Evolutionary conservation across 2,329 filamentous ascomycete species (phyloP), one percentile per base, ranked within the genome.

Genomic region (Paecilomyces variotii): DNA sequence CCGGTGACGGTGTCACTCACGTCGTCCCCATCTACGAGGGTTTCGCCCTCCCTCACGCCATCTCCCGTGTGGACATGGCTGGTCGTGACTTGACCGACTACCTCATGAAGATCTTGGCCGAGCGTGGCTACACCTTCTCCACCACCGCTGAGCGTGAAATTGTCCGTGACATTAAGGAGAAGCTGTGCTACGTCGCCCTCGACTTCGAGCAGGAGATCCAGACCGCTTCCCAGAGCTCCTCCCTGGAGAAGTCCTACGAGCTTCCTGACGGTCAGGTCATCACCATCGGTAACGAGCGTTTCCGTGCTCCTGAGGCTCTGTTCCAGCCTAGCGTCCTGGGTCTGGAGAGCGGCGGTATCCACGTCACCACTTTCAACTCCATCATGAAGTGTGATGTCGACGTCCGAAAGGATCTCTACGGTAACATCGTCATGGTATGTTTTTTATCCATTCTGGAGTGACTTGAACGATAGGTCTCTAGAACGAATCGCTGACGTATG

Each of bases 301-400:
- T 99, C 93, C 93, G 94, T 82, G 93, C 93, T 79, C 94, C 94
- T 70, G 94, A 99, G 85, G 93, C 94, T 81, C 90, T 99, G 74
- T 99, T 99, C 92, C 91, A 97, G 86, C 94, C 94, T 76, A 94
- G 89, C 68, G 93, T 97, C 71, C 84, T 99, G 72, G 94, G 94
- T 88, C 92, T 97, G 75, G 94, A 99, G 84, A 91, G 87, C 80
- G 93, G 93, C 76, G 94, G 94, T 82, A 97, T 99, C 82, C 94
- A 97, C 84, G 92, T 96, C 78, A 97, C 93, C 78, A 97, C 94
- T 73, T 97, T 97, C 90, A 97, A 97, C 89, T 97, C 94, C 74
- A 97, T 99, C 88, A 97, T 97, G 91, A 99, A 99, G 90, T 97
- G 94, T 81, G 94, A 99, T 82, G 92, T 99, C 80, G 94, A 99